phyloP scores from a whole-genome alignment of 371 early-diverging fungal species.

The Mucor racemosus region DNA sequence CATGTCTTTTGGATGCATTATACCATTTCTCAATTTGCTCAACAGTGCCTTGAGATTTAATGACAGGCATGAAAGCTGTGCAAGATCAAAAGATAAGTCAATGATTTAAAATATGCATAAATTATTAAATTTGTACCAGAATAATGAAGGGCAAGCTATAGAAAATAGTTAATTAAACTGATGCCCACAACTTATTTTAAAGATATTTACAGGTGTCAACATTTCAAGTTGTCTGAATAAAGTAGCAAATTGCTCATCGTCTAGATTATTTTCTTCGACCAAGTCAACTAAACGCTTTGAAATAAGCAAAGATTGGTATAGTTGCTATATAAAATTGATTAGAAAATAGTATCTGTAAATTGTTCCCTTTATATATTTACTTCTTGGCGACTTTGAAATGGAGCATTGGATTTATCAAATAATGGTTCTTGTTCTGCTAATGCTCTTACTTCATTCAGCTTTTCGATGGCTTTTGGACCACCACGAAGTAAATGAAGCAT shows the following conservation, averaged over 20 bases:
- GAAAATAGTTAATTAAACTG: neutral
- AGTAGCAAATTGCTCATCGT: conserved; percentile 30
- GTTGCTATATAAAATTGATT: conserved; percentile 29
- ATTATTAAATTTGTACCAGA: conserved; percentile 30
- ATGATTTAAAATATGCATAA: neutral
- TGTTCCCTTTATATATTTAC: conserved; percentile 14
- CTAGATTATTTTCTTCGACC: conserved; percentile 45
- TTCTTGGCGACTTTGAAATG: conserved; percentile 46
- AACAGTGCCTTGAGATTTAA: conserved; percentile 70
- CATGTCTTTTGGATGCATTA: conserved; percentile 67
- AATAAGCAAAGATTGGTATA: conserved; percentile 33
- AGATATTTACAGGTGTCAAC: conserved; percentile 47
- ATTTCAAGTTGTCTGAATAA: conserved; percentile 44
- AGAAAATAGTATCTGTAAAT: neutral
- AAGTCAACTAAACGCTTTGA: conserved; percentile 42
- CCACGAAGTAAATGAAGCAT: conserved; percentile 50
- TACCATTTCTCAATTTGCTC: conserved; percentile 77
- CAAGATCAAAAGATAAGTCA: neutral
- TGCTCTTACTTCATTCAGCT: conserved; percentile 36
- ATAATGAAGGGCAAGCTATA: conserved; percentile 55
- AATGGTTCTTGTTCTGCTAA: conserved; percentile 54
- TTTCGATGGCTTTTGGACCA: conserved; percentile 33
- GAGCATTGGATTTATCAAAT: conserved; percentile 36
- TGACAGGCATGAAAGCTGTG: conserved; percentile 73
- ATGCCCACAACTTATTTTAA: neutral